Conservation (phyloP, 2,329 filamentous ascomycete genomes). For the Colletotrichum navitas region DNA sequence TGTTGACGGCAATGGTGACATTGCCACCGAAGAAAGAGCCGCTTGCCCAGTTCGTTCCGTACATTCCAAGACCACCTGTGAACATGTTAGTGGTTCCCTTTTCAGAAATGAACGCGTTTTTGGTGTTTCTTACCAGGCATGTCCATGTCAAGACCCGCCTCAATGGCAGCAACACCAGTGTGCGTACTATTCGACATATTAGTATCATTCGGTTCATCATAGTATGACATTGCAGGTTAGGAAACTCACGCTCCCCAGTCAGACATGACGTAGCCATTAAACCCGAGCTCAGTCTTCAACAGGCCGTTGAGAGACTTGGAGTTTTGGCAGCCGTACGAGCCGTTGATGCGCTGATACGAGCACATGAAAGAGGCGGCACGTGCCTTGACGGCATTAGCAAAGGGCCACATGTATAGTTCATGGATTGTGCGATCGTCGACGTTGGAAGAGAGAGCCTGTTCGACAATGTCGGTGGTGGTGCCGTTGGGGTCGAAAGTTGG, state of each 20-base stretch:
- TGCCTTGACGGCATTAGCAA: constrained; percentile 51
- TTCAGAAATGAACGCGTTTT: no score
- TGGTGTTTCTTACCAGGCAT: constrained; percentile 57
- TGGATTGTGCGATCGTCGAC: constrained; percentile 72
- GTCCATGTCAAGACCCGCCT: constrained; percentile 63
- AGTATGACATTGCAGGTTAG: not conserved
- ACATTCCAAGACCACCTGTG: constrained; percentile 48
- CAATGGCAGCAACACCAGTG: constrained; percentile 56
- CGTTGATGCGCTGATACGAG: constrained; percentile 60
- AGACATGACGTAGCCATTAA: constrained; percentile 60
- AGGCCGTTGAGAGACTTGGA: constrained; percentile 61
- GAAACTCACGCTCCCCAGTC: constrained; percentile 55
- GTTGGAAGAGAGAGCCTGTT: constrained; percentile 56
- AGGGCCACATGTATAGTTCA: constrained; percentile 59
- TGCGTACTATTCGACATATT: not conserved
- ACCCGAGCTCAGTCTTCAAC: constrained; percentile 64
- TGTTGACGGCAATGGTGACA: constrained; percentile 61
- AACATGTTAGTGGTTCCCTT: not conserved
- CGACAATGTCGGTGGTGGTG: constrained; percentile 44
- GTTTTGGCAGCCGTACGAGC: constrained; percentile 64
- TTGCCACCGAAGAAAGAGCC: constrained; percentile 61
- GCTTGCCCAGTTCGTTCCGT: constrained; percentile 48
- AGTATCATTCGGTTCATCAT: not conserved
- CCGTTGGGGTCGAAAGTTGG: constrained; percentile 46
- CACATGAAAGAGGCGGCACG: constrained; percentile 58